Evolutionary conservation across 495 filamentous ascomycete species (phyloP), one percentile per base, ranked within the genome.

Genomic region (Neurospora terricola): DNA sequence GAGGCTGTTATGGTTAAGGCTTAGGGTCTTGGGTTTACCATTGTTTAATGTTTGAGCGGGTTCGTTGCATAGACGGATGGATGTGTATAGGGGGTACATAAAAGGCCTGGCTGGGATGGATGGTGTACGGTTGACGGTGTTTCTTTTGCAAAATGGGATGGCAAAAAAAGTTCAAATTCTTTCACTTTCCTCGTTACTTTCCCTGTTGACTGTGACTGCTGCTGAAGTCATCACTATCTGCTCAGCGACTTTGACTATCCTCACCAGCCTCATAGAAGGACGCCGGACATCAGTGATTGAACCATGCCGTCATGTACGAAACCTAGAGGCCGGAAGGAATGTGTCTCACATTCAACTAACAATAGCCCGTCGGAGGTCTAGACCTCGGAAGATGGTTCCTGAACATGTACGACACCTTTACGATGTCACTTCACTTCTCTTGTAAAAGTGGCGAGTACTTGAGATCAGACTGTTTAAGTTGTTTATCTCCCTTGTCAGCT

Each of bases 1-100:
- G 82, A 71, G 43, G 80, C 78, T 18, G 84, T 78, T 62, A 16
- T 62, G 54, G 54, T 62, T 62, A 62, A 62, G 54, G 54, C 54
- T 34, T 62, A 62, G 18, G 10, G 0, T 45, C 2, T 5, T 16
- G 16, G 43, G 6, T 11, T 59, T 59, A 23, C 5, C 12, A 4
- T 5, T 12, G 48, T 27, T 54, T 23, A 59, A 30, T 62, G 54
- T 34, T 18, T 62, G 27, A 62, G 54, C 54, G 54, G 54, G 9
- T 62, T 62, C 14, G 23, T 62, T 62, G 16, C 54, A 62, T 62
- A 34, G 23, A 62, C 5, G 54, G 54, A 27, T 59, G 48, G 16
- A 42, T 39, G 38, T 39, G 38, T 39, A 12, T 12, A 38, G 14
- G 14, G 39, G 39, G 12, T 16, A 54, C 45, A 54, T 59, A 30